Evolutionary conservation across 768 basidiomycete genomes (phyloP).

Genomic region (Pisolithus microcarpus): DNA sequence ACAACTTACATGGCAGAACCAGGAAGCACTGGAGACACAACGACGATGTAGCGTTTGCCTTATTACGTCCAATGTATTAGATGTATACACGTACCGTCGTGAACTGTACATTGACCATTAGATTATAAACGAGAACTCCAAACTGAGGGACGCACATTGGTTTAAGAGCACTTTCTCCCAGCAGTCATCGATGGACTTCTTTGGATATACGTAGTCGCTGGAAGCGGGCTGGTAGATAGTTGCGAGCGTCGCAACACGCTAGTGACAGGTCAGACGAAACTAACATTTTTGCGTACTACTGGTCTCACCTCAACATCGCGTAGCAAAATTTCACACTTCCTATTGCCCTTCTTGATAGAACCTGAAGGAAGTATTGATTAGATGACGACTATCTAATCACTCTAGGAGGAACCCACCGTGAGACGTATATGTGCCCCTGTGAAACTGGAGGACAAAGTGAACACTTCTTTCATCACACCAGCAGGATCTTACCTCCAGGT

Average conservation of each 20-base stretch:
- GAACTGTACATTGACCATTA: slow-evolving; percentile 42
- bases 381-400: neutral
- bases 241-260: slow-evolving; percentile 80
- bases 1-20: slow-evolving; percentile 74
- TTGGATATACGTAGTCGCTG: slow-evolving; percentile 66
- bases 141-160: slow-evolving; percentile 52
- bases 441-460: slow-evolving; percentile 49
- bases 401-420: slow-evolving; percentile 49
- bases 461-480: neutral
- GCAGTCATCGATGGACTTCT: slow-evolving; percentile 65
- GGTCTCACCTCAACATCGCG: slow-evolving; percentile 75
- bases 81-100: slow-evolving; percentile 53
- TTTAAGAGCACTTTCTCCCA: slow-evolving; percentile 94
- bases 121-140: neutral
- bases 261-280: neutral
- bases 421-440: slow-evolving; percentile 90
- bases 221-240: slow-evolving; percentile 46
- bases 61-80: neutral
- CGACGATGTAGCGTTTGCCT: neutral
- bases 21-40: slow-evolving; percentile 59
- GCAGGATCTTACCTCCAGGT: slow-evolving; percentile 59
- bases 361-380: slow-evolving; percentile 29
- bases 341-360: slow-evolving; percentile 94
- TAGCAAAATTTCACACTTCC: slow-evolving; percentile 90
- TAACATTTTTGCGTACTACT: neutral